Evolutionary conservation across 441 rosid genomes (phyloP).

Genomic region (Populus tomentosa): DNA sequence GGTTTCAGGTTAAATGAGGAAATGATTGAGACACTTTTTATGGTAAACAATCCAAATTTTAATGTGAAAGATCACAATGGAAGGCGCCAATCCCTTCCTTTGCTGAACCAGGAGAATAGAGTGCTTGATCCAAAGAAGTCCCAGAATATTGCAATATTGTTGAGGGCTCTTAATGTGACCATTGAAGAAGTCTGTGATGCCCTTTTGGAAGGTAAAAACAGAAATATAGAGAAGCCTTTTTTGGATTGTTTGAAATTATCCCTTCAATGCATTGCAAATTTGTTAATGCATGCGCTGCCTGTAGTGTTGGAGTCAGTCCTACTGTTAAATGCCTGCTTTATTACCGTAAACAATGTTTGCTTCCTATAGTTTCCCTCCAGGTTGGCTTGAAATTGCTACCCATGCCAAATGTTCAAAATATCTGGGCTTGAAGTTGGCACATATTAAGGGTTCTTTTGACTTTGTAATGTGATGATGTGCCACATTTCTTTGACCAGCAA

Average conservation of each 20-base stretch:
- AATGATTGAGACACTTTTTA: conserved; percentile 84
- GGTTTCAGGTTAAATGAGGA: conserved; percentile 77
- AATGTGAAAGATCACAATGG: conserved; percentile 32
- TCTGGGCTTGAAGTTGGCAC: no score
- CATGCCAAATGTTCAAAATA: no score
- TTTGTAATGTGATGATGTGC: no score
- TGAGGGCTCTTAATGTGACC: conserved; percentile 87
- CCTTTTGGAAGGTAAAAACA: conserved; percentile 59
- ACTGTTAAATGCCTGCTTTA: no score
- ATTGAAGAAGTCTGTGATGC: conserved; percentile 87
- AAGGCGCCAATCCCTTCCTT: conserved; percentile 21
- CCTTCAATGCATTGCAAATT: neutral
- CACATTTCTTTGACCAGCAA: no score
- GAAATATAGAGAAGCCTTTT: neutral
- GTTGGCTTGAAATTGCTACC: no score
- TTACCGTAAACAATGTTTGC: no score
- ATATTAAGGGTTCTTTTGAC: no score
- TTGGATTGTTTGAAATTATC: neutral
- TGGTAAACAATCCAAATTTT: conserved; percentile 47
- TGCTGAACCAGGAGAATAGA: conserved; percentile 46
- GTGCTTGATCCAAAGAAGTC: conserved; percentile 87
- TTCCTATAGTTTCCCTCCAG: no score
- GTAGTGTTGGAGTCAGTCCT: no score
- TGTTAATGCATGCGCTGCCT: neutral
- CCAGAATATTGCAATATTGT: conserved; percentile 77